Evolutionary conservation across 306 rosid species (phyloP), one percentile per base, ranked within the genome.

Genomic region (Citrullus mucosospermus): DNA sequence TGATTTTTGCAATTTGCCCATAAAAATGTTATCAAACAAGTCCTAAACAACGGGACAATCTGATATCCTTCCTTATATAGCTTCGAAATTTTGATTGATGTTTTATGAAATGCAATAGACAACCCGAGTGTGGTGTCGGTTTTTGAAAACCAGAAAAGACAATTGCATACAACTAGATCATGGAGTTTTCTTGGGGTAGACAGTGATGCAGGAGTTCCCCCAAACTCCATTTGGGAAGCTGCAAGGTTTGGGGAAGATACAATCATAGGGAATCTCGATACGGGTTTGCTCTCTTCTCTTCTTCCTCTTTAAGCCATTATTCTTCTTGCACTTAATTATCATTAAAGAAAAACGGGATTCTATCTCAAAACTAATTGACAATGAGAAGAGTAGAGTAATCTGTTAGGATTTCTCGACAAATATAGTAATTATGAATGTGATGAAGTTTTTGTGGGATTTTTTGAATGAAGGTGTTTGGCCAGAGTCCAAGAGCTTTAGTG

Each of bases 241-340:
- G 85, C 93, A 0, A 83, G 82, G 22, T 38, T 69, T 25, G 98
- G 95, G 1, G 84, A 85, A 86, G 86, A 87, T 69, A 20, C 87
- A 17, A 89, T 91, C 18, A 91, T 93, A 43, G 98, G 75, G 41
- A 89, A 91, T 78, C 28, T 91, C 5, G 98, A 93, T 46, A 87
- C 96, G 0, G 98, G 96, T 93, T 25, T 8, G 4, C 14, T 11
- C 48, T 34, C 22, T 53, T 48, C 17, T 43, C 44, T 44, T 17
- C 10, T 5, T 25, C 3, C 5, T 17, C 9, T 15, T 32, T 36
- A 1, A 30, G 2, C 57, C 57, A 3, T 41, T 41, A 6, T 41
- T 6, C 0, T 41, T 41, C 1, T 43, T 5, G 6, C 11, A 1
- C 39, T 36, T 36, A 36, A 4, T 36, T 36, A 36, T 5, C 2